phyloP scores from a whole-genome alignment of 2,329 filamentous ascomycete genomes.

The Paecilomyces sp. region DNA sequence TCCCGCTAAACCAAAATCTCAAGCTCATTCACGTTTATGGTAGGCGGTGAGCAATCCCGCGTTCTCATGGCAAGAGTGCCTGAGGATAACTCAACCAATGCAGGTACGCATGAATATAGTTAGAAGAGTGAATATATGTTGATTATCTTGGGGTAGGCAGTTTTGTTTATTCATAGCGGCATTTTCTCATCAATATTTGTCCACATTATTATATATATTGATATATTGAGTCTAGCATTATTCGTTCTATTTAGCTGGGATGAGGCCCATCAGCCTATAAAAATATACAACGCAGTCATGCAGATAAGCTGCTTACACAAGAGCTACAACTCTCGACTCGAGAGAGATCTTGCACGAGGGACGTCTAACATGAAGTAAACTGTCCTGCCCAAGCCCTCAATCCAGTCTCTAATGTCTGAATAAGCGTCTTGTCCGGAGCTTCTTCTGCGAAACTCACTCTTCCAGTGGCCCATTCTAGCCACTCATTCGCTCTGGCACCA shows the following conservation, averaged over 20 bases:
- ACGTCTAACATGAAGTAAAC: background rate
- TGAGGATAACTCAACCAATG: background rate
- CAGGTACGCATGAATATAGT: background rate
- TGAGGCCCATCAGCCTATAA: no score
- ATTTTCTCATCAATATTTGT: no score
- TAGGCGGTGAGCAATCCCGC: background rate
- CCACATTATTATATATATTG: no score
- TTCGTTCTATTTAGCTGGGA: no score
- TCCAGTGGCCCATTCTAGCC: constrained; percentile 56
- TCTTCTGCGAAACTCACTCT: constrained; percentile 57
- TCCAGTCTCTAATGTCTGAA: constrained; percentile 18
- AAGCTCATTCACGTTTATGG: background rate
- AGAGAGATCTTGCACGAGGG: background rate
- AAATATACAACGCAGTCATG: no score
- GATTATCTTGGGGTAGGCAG: no score
- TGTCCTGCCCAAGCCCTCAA: constrained; percentile 8
- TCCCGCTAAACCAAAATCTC: background rate
- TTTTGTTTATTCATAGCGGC: no score
- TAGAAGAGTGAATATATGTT: no score
- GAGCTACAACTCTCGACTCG: background rate
- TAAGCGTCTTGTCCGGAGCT: constrained; percentile 26
- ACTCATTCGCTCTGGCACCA: constrained; percentile 50
- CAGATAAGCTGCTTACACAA: no score
- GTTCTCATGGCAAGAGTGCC: background rate
- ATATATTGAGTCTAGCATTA: no score